Evolutionary conservation across 2,329 filamentous ascomycete genomes (phyloP), one percentile per base, ranked within the genome.

Genomic region (Aspergillus glaucus): DNA sequence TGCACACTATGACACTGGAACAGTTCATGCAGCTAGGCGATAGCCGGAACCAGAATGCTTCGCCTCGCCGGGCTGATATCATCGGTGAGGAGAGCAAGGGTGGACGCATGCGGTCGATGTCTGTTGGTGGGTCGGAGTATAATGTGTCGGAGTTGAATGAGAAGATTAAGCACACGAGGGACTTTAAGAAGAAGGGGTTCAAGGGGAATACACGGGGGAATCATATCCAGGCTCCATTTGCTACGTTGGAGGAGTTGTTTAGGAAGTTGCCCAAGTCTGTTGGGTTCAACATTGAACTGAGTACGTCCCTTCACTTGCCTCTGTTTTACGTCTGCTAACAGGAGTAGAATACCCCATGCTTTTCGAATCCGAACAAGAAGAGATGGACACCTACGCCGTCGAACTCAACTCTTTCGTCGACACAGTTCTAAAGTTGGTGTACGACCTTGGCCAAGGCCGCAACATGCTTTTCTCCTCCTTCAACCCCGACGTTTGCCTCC

Each of bases 281-380:
- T 19, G 91, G 93, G 12, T 98, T 98, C 79, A 97, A 98, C 70
- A 95, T 98, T 58, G 93, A 98, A 74, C 87, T 98, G 80, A 97
- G 75, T 77, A 65, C 64, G 75, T 43, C 15, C 9, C 21, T 21
- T 21, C 21, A 21, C 21, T 21, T 21, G 21, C 21, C 21, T 21
- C 21, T 21, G 21, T 21, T 21, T 21, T 4, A 21, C 21, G 21
- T 21, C 21, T 21, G 21, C 21, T 47, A 59, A 54, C 51, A 44
- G 42, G 54, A 53, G 51, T 46, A 77, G 75, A 98, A 72, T 98
- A 98, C 65, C 93, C 93, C 4, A 97, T 97, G 91, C 81, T 98
- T 39, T 86, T 92, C 66, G 94, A 98, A 75, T 88, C 84, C 50
- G 89, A 96, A 68, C 88, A 94, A 66, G 87, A 96, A 57, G 89